Evolutionary conservation across 441 rosid species (phyloP).

Genomic region (Hura crepitans): DNA sequence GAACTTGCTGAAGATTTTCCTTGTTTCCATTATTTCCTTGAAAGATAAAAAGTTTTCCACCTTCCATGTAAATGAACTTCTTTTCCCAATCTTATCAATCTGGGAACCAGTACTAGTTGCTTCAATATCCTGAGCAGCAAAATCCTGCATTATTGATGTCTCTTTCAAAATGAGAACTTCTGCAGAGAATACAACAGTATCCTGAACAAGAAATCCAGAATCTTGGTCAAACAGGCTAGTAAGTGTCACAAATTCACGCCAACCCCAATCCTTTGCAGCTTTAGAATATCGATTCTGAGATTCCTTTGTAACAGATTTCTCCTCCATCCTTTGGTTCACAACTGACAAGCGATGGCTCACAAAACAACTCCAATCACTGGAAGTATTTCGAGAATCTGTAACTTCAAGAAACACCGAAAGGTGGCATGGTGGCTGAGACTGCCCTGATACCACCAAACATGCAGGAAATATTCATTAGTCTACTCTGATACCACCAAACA

Average conservation of each 20-base stretch:
- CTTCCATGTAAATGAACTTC: constrained; percentile 93
- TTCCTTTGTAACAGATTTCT: constrained; percentile 92
- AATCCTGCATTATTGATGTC: constrained; percentile 78
- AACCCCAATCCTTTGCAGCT: constrained; percentile 99
- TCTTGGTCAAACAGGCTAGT: constrained; percentile 98
- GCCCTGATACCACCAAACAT: constrained; percentile 87
- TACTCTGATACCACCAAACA: constrained; percentile 68
- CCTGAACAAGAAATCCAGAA: constrained; percentile 96
- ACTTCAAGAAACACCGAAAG: constrained; percentile 99
- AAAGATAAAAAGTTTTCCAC: constrained; percentile 95
- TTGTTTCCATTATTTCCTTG: constrained; percentile 94
- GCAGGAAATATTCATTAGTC: constrained; percentile 41
- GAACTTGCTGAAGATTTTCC: constrained; percentile 96
- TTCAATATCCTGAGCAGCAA: constrained; percentile 54
- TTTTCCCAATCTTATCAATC: constrained; percentile 54
- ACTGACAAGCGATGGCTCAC: constrained; percentile 97
- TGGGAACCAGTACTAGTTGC: constrained; percentile 39
- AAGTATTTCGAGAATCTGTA: constrained; percentile 88
- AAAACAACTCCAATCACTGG: constrained; percentile 97
- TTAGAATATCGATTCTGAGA: constrained; percentile 98
- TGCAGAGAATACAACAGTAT: constrained; percentile 85
- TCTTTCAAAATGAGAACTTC: constrained; percentile 99
- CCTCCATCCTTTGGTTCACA: constrained; percentile 87
- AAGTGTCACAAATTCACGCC: constrained; percentile 99
- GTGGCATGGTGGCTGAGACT: constrained; percentile 99